Conservation (phyloP, 768 basidiomycete species). For the Amanita fuliginea region DNA sequence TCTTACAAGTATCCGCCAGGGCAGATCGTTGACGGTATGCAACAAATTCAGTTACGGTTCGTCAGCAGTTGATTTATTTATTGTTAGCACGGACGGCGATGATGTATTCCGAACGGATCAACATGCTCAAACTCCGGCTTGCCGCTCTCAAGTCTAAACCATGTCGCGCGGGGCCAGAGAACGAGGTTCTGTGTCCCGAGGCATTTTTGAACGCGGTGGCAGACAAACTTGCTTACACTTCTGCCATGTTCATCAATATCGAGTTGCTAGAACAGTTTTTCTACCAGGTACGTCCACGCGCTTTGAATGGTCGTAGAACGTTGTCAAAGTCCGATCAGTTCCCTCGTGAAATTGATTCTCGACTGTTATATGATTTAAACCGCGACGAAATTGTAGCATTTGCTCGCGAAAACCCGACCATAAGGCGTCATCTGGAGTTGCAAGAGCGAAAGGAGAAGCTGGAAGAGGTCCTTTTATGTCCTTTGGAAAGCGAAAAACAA, state of each 20-base stretch:
- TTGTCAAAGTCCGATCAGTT: constrained; percentile 41
- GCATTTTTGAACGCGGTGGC: constrained; percentile 95
- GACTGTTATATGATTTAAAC: constrained; percentile 88
- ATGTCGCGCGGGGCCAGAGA: constrained; percentile 81
- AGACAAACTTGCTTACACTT: constrained; percentile 92
- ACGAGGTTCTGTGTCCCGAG: constrained; percentile 88
- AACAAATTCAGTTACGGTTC: too few relatives aligned
- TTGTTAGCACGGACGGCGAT: constrained; percentile 80
- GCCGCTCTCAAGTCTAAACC: constrained; percentile 81
- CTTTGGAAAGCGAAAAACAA: neutral
- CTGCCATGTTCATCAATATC: constrained; percentile 98
- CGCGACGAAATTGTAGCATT: constrained; percentile 83
- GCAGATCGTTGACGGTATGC: constrained; percentile 83
- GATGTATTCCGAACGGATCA: constrained; percentile 72
- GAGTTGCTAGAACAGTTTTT: constrained; percentile 98
- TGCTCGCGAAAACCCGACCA: constrained; percentile 89
- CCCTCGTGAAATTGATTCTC: constrained; percentile 93
- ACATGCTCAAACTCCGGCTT: constrained; percentile 77
- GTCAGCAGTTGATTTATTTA: too few relatives aligned
- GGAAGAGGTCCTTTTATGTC: constrained; percentile 57
- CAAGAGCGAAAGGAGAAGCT: constrained; percentile 97
- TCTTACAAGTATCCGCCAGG: constrained; percentile 88
- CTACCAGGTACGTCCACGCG: constrained; percentile 57
- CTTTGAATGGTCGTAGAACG: constrained; percentile 1
- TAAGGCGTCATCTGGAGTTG: constrained; percentile 80